phyloP scores from a whole-genome alignment of 2,329 filamentous ascomycete species.

The Colletotrichum gigasporum region DNA sequence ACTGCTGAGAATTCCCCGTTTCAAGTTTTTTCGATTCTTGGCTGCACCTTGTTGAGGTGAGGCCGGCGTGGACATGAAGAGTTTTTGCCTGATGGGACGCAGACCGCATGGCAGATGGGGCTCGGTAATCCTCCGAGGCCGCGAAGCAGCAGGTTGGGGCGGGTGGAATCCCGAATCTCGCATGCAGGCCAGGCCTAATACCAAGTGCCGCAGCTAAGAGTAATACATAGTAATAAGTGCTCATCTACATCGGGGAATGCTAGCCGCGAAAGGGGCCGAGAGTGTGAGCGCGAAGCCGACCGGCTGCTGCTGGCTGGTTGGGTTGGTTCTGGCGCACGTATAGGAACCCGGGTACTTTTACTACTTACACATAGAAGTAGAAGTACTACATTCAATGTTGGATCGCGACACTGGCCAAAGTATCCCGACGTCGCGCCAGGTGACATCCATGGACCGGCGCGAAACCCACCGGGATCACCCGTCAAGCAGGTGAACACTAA shows the following conservation, averaged over 20 bases:
- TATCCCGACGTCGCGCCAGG: no score
- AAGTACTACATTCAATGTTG: no score
- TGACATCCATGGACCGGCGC: no score
- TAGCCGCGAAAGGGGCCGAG: conserved; percentile 15
- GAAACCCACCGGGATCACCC: background rate
- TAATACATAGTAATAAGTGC: no score
- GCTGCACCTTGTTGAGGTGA: conserved; percentile 15
- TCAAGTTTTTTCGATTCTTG: conserved; percentile 20
- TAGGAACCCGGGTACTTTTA: no score
- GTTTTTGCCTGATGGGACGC: conserved; percentile 8
- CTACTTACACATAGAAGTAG: no score
- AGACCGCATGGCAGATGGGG: background rate
- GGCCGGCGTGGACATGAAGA: conserved; percentile 6
- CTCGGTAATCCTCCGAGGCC: conserved; percentile 22
- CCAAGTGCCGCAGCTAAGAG: conserved; percentile 7
- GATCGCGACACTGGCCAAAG: no score
- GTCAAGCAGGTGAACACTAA: background rate
- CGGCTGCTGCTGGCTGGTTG: no score
- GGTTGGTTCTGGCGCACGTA: no score
- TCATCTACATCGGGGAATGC: background rate
- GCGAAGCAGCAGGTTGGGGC: background rate
- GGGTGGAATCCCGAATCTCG: conserved; percentile 26
- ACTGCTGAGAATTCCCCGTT: conserved; percentile 1
- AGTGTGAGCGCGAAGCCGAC: conserved; percentile 11
- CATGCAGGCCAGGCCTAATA: conserved; percentile 7